Evolutionary conservation across 2,329 filamentous ascomycete genomes (phyloP).

Genomic region (Curvularia verruculosa): DNA sequence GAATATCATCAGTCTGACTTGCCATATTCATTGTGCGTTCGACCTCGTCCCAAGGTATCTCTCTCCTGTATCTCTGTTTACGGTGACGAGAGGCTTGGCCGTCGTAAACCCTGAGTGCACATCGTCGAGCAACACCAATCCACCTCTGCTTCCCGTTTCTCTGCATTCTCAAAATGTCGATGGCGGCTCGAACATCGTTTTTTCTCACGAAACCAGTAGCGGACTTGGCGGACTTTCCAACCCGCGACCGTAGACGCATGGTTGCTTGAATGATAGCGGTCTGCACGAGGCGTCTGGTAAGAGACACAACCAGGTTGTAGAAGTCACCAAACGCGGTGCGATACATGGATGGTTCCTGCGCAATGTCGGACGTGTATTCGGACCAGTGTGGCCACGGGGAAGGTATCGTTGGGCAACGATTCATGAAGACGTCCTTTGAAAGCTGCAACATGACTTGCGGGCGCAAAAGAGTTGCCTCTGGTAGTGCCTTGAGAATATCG

Average conservation of each 20-base stretch:
- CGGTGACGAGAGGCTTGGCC: slow-evolving; percentile 17
- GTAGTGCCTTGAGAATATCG: slow-evolving; percentile 36
- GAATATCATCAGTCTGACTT: slow-evolving; percentile 31
- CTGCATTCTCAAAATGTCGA: slow-evolving; percentile 61
- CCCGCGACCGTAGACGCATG: slow-evolving; percentile 66
- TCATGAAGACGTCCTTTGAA: slow-evolving; percentile 47
- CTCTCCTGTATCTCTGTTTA: slow-evolving; percentile 39
- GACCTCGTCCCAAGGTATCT: slow-evolving; percentile 52
- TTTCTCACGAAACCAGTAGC: slow-evolving; percentile 48
- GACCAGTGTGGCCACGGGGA: slow-evolving; percentile 46
- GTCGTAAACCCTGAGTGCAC: slow-evolving; percentile 57
- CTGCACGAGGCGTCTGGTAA: slow-evolving; percentile 74
- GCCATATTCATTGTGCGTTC: slow-evolving; percentile 35
- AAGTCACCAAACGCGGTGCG: slow-evolving; percentile 79
- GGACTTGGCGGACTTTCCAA: slow-evolving; percentile 31
- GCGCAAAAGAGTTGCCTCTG: slow-evolving; percentile 42
- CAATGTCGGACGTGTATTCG: slow-evolving; percentile 30
- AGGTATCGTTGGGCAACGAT: slow-evolving; percentile 32
- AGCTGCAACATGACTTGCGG: slow-evolving; percentile 38
- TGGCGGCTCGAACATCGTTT: slow-evolving; percentile 61
- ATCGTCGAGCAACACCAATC: slow-evolving; percentile 59
- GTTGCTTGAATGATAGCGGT: slow-evolving; percentile 72
- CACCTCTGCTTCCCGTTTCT: slow-evolving; percentile 57
- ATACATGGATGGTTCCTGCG: slow-evolving; percentile 68
- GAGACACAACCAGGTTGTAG: slow-evolving; percentile 67